Percentiles rank a stretch among this genome's conserved stretches.
Conservation (phyloP, 2,329 filamentous ascomycete species). For the Hirsutella thompsonii region DNA sequence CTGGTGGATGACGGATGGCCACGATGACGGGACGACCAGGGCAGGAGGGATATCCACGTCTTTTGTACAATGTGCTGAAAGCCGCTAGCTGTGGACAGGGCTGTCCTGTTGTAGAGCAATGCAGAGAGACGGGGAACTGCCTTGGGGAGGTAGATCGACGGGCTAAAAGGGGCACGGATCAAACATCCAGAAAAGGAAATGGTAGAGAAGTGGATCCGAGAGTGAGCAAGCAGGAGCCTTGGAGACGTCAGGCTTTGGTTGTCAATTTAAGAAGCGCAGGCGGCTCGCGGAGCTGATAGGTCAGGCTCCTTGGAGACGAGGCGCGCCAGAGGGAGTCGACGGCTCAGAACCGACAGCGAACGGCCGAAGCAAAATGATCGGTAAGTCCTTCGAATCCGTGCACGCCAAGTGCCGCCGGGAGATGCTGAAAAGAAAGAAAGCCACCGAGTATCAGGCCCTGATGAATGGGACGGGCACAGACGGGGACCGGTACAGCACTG, state of each 20-base stretch:
- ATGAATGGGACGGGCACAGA: not conserved
- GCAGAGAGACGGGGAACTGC: conserved; percentile 7
- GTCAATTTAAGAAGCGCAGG: not conserved
- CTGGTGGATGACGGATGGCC: not conserved
- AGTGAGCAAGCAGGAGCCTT: conserved; percentile 4
- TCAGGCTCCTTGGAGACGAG: not conserved
- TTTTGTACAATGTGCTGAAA: conserved; percentile 18
- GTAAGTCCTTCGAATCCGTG: not conserved
- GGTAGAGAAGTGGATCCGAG: conserved; percentile 18
- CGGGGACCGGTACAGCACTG: not conserved
- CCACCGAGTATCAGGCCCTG: not conserved
- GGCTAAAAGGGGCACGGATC: conserved; percentile 19
- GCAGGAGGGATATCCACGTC: conserved; percentile 5
- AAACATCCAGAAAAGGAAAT: conserved; percentile 25
- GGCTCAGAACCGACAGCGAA: not conserved
- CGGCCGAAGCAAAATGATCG: not conserved
- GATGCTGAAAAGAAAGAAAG: not conserved
- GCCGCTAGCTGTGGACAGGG: conserved; percentile 8
- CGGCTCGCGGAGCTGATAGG: not conserved
- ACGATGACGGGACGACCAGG: conserved; percentile 1
- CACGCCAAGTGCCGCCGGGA: not conserved
- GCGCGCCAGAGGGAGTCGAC: conserved; percentile 1
- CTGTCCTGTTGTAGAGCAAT: conserved; percentile 1
- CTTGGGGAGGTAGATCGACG: conserved; percentile 11
- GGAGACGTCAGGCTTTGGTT: conserved; percentile 1